A percentile compares a stretch with the other conserved stretches of the same genome.
These are phyloP conservation scores for Borovskyia barvae DNA, from an alignment of 208 protist species.

Conservation along the genomic window DNA sequence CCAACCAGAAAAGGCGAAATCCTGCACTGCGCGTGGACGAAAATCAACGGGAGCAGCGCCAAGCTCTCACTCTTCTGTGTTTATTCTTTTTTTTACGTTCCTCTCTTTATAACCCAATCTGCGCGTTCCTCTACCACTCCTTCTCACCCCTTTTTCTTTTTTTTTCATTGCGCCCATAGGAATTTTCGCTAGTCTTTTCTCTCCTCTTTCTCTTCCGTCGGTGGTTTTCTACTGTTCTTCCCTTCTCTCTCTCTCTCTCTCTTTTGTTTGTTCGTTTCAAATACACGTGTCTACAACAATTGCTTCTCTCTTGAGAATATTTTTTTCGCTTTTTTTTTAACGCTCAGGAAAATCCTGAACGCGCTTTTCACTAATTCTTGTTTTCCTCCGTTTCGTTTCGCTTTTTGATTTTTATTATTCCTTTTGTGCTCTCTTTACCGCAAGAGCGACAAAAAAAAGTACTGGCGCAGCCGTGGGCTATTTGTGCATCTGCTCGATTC, in stretches of 20 bases:
- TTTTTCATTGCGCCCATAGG: not conserved
- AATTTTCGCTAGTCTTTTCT: not conserved
- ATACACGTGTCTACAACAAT: not conserved
- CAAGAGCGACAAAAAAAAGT: no score
- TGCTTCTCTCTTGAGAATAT: conserved; percentile 4
- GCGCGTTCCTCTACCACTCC: not conserved
- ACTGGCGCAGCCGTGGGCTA: no score
- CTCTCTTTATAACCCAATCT: no score
- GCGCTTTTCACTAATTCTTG: not conserved
- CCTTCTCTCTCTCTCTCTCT: conserved; percentile 1
- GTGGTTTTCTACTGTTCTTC: not conserved
- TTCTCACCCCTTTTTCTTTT: not conserved
- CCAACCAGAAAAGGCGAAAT: not conserved
- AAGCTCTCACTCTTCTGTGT: not conserved
- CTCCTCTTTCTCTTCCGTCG: not conserved
- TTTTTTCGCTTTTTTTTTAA: not conserved
- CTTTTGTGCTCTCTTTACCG: conserved; percentile 1
- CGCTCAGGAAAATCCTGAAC: no score
- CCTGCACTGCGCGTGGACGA: no score
- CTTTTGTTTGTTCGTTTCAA: not conserved
- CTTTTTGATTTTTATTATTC: conserved; percentile 14
- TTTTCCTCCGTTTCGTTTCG: conserved; percentile 4
- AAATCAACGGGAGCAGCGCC: not conserved
- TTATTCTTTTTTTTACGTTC: conserved; percentile 3
- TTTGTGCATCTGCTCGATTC: no score